These are phyloP conservation scores for Puya raimondii DNA, from an alignment of 176 grass and related monocot genomes.

Conservation along the genomic window DNA sequence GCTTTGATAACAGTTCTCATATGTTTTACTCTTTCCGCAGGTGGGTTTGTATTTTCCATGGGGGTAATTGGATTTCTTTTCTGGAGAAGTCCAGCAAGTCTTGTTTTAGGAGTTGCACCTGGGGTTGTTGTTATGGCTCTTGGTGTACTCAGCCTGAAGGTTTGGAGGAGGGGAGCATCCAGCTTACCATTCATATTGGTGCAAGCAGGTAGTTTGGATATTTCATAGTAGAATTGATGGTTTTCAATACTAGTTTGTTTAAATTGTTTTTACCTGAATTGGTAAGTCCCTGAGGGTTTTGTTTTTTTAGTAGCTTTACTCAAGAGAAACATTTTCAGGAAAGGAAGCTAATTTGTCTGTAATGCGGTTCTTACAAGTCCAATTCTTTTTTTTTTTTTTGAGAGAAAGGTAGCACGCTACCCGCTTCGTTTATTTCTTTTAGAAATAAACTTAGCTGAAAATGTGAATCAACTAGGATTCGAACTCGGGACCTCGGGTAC, in stretches of 20 bases:
- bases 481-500: too few species aligned
- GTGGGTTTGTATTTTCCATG: constrained; percentile 52
- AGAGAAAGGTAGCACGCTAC: too few species aligned
- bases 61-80: constrained; percentile 79
- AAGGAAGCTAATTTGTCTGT: too few species aligned
- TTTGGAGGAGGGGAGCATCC: constrained; percentile 75
- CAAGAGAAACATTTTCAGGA: background rate
- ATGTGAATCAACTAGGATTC: too few species aligned
- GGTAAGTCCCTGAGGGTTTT: background rate
- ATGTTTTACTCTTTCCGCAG: constrained; percentile 31
- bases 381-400: too few species aligned
- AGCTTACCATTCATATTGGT: constrained; percentile 79
- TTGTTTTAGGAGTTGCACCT: constrained; percentile 58
- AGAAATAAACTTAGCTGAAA: too few species aligned
- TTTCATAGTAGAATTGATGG: background rate
- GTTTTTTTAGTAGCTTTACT: background rate
- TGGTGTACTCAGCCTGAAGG: constrained; percentile 69
- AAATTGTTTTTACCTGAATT: background rate
- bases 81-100: constrained; percentile 61
- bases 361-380: too few species aligned
- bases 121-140: constrained; percentile 66
- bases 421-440: too few species aligned
- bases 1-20: background rate
- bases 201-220: constrained; percentile 62
- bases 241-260: background rate